phyloP scores from a whole-genome alignment of 352 stramenopile species.

The Discostella stelligera region DNA sequence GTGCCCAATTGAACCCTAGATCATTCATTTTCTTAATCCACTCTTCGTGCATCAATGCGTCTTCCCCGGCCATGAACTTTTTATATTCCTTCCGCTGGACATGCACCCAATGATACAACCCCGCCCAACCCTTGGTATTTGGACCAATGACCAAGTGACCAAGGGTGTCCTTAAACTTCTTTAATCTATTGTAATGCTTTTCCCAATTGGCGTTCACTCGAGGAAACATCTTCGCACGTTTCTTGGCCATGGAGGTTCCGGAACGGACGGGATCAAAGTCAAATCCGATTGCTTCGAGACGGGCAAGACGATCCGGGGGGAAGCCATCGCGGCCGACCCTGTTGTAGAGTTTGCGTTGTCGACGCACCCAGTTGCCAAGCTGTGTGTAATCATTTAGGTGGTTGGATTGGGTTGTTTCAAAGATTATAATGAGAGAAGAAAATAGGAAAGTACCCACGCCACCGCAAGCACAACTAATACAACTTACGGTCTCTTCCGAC shows the following conservation, averaged over 20 bases:
- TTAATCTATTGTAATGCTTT: slow-evolving; percentile 22
- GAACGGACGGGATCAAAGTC: slow-evolving; percentile 33
- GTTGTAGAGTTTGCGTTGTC: slow-evolving; percentile 35
- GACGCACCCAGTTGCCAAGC: slow-evolving; percentile 37
- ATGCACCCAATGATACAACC: slow-evolving; percentile 41
- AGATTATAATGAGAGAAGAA: neutral
- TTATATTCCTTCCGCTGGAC: slow-evolving; percentile 38
- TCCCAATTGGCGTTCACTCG: slow-evolving; percentile 26
- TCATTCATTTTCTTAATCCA: slow-evolving; percentile 34
- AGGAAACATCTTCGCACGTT: slow-evolving; percentile 12
- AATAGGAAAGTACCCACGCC: neutral
- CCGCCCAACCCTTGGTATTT: slow-evolving; percentile 8
- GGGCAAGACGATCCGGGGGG: slow-evolving; percentile 13
- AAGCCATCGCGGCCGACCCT: slow-evolving; percentile 28
- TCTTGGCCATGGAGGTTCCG: slow-evolving; percentile 16
- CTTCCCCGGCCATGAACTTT: slow-evolving; percentile 23
- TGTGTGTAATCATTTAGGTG: neutral
- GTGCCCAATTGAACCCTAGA: slow-evolving; percentile 17
- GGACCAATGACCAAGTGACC: slow-evolving; percentile 28
- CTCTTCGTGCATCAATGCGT: slow-evolving; percentile 24
- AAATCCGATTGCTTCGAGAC: slow-evolving; percentile 36
- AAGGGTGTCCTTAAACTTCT: slow-evolving; percentile 25
- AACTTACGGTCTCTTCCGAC: slow-evolving; percentile 11
- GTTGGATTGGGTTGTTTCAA: neutral
- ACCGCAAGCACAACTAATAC: too few relatives aligned